Base-by-base conservation (phyloP, 2,329 filamentous ascomycete genomes). In the Phaeosphaeria sp. region DNA sequence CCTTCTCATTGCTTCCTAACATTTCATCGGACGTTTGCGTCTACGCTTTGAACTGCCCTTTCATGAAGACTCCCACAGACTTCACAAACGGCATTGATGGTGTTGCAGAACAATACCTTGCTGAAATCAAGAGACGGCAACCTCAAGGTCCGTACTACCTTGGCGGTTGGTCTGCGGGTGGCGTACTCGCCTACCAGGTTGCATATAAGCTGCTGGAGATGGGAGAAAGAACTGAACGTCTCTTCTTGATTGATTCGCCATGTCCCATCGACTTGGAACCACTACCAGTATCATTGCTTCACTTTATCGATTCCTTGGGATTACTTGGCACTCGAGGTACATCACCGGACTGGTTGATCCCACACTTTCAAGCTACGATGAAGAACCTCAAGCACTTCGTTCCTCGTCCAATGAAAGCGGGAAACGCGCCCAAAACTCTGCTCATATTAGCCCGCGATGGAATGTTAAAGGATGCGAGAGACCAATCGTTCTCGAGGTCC, bases 1-100 rank as follows among this genome's bases (percentile, higher is more conserved):
- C 80, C 0, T 83, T 82, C 65, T 53, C 66, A 30, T 15, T 40
- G n/a, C 54, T 80, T 3, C 74, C 79, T 20, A 20, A 18, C 6
- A 33, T 66, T 7, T n/a, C 20, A 22, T 36, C 51, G 3, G 22
- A 53, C 22, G 72, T 85, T 39, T 81, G 80, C 2, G 79, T 88
- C 17, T 84, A 82, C 68, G 86, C 84, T 21, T 79, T 82, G 8
- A 80, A 80, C 65, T 77, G 68, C 40, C 80, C 80, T 9, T 81
- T 69, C 63, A 64, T 77, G 63, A 71, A 67, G 27, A 61, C 46
- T 5, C 64, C 73, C 3, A 43, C 59, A 27, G 54, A 65, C 20
- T 59, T 73, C 39, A 76, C 69, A 3, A 74, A 66, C 61, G 18
- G 46, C 8, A 30, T 53, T 27, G 68, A 66, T 40, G 73, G 75